Evolutionary conservation across 2,329 filamentous ascomycete species (phyloP), one percentile per base, ranked within the genome.

Genomic region (Xylaria sp.): DNA sequence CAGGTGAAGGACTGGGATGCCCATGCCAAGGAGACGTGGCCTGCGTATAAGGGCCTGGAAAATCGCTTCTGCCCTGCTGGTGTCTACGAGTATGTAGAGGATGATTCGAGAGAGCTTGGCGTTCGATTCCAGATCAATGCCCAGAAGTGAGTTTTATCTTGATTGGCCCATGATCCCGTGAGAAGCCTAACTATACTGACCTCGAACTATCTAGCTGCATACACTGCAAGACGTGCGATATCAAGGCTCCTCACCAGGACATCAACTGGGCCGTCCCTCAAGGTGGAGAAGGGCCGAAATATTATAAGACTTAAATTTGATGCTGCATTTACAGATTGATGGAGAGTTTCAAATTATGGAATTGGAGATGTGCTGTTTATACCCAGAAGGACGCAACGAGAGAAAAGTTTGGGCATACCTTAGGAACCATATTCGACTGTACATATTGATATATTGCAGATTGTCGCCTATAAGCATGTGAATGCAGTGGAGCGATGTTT

Each of bases 151-250:
- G 92, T 87, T 33, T 35, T 35, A 49, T 25, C 31, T 35, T n/a
- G 15, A 9, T 19, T n/a, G n/a, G n/a, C 44, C 60, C 11, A n/a
- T n/a, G n/a, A n/a, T n/a, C n/a, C n/a, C n/a, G n/a, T n/a, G n/a
- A n/a, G n/a, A n/a, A n/a, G n/a, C 44, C 17, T 15, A 10, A 11
- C 11, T n/a, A 31, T 54, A 23, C 79, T 73, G 75, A 74, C 51
- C n/a, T 17, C 10, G 40, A 17, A 21, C 40, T 69, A 17, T 21
- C 40, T 69, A 97, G 93, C 79, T 99, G 95, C 76, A 96, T 99
- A 67, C 95, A 99, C 79, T 99, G 95, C 85, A 99, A 99, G 85
- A 99, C 95, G 13, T 99, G 95, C 76, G 95, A 99, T 77, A 99
- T 99, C 81, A 99, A 99, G 81, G 94, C 92, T 15, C 95, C 95